These are phyloP conservation scores for Cephaloascus fragrans DNA, from an alignment of 805 yeast genomes.

Conservation along the genomic window DNA sequence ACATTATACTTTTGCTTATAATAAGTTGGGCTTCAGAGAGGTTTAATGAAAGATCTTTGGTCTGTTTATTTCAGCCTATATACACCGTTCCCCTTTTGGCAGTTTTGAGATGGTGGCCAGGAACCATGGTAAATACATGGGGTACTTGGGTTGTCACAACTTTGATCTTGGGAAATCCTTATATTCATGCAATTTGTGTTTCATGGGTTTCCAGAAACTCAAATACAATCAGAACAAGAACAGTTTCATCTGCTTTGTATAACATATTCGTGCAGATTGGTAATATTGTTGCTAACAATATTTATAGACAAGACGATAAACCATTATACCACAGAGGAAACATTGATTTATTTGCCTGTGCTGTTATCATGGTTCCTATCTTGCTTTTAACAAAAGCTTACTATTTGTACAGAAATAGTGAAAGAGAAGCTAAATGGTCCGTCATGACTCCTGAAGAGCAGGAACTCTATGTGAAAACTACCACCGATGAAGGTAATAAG, in stretches of 20 bases:
- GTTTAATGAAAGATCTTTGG: conserved; percentile 12
- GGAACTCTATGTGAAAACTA: conserved; percentile 8
- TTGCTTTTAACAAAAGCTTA: conserved; percentile 11
- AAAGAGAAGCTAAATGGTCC: conserved; percentile 9
- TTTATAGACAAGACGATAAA: conserved; percentile 16
- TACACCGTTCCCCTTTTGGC: conserved; percentile 3
- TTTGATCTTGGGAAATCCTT: conserved; percentile 11
- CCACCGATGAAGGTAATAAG: conserved; percentile 14
- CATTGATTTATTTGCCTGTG: conserved; percentile 11
- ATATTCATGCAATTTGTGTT: conserved; percentile 17
- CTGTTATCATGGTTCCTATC: conserved; percentile 12
- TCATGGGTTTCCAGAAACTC: conserved; percentile 19
- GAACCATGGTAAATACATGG: conserved; percentile 6
- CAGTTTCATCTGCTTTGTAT: conserved; percentile 18
- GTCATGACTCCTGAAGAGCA: conserved; percentile 10
- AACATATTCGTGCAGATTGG: conserved; percentile 17
- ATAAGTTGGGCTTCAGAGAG: conserved; percentile 27
- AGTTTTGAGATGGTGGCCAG: conserved; percentile 6
- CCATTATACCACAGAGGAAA: conserved; percentile 19
- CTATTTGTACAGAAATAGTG: conserved; percentile 13
- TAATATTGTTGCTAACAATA: conserved; percentile 14
- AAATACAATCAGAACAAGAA: conserved; percentile 14
- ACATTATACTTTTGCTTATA: conserved; percentile 21
- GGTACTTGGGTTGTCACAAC: conserved; percentile 6
- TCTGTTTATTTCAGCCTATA: conserved; percentile 3